These are phyloP conservation scores for Globisporangium viniferum DNA, from an alignment of 352 stramenopile species.

Conservation along the genomic window DNA sequence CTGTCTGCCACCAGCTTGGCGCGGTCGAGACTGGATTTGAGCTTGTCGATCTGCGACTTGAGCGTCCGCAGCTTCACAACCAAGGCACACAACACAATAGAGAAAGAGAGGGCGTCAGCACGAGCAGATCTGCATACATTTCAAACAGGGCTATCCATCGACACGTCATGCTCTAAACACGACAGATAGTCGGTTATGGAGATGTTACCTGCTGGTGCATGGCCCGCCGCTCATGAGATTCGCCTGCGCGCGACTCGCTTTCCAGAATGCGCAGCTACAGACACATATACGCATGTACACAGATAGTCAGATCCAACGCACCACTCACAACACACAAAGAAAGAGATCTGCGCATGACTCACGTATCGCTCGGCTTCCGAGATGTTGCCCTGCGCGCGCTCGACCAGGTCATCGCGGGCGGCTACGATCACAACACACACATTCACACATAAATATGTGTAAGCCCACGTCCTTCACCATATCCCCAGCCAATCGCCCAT, in stretches of 20 bases:
- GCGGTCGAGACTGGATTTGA: conserved; percentile 78
- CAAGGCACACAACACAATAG: background rate
- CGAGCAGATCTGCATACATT: background rate
- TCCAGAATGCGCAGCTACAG: conserved; percentile 70
- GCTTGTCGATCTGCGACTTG: conserved; percentile 84
- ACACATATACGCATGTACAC: background rate
- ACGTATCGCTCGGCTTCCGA: conserved; percentile 78
- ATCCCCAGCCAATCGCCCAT: too few relatives aligned
- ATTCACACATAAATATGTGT: background rate
- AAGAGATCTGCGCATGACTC: background rate
- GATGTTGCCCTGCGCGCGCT: conserved; percentile 66
- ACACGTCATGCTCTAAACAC: too few relatives aligned
- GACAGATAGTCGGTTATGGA: too few relatives aligned
- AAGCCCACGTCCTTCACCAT: too few relatives aligned
- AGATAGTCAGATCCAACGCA: background rate
- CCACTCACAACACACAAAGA: background rate
- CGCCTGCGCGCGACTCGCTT: conserved; percentile 71
- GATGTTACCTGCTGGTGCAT: conserved; percentile 70
- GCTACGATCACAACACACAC: conserved; percentile 19
- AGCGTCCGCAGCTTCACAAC: conserved; percentile 56
- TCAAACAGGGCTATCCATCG: background rate
- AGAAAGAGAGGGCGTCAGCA: background rate
- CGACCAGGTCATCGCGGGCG: conserved; percentile 43
- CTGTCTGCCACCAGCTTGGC: conserved; percentile 74
- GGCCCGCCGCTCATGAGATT: conserved; percentile 73